These are phyloP conservation scores for Sonneratia caseolaris DNA, from an alignment of 345 rosid genomes.

Conservation along the genomic window DNA sequence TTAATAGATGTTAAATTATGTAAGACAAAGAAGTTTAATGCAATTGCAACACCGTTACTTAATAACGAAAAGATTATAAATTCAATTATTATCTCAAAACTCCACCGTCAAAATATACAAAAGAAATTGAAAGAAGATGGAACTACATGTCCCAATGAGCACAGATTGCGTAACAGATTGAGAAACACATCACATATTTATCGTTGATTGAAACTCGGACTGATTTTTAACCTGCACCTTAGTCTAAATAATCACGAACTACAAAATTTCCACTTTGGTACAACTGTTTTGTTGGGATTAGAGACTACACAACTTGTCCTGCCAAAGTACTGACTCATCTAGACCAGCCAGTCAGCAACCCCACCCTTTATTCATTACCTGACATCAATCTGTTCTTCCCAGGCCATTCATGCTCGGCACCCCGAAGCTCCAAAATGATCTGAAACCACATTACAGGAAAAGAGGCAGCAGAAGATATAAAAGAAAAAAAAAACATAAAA, in stretches of 20 bases:
- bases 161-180: background rate
- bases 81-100: no score
- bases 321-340: background rate
- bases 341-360: background rate
- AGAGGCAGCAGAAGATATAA: no score
- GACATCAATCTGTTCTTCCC: background rate
- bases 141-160: background rate
- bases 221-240: background rate
- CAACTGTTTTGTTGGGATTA: background rate
- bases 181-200: background rate
- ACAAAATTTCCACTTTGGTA: background rate
- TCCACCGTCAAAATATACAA: no score
- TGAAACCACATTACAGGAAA: background rate
- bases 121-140: no score
- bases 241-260: conserved; percentile 1
- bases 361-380: conserved; percentile 3
- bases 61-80: no score
- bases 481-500: no score
- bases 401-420: background rate
- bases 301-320: background rate
- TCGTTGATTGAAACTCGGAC: background rate
- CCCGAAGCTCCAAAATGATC: background rate
- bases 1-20: background rate
- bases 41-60: background rate
- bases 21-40: conserved; percentile 12